Base-by-base conservation (phyloP, 2,329 filamentous ascomycete species). In the Microdochium paspali region DNA sequence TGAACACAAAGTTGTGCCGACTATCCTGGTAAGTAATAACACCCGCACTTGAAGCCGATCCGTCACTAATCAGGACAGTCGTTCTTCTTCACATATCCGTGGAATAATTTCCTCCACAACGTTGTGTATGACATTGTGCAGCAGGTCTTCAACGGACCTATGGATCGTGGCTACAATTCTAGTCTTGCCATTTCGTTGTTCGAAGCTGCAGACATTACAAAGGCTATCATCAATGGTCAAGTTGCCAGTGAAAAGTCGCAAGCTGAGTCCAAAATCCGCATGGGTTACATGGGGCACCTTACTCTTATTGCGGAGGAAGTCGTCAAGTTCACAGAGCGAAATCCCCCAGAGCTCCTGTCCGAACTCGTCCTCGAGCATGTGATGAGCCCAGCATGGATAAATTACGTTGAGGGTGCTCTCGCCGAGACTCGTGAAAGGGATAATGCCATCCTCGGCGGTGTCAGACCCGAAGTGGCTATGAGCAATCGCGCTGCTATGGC, bases 41-140 rank as follows among this genome's bases (percentile, higher is more conserved):
- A 32, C 39, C 39, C 10, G 24, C 21, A 10, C 32, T 31, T n/a
- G 20, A 9, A 10, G 10, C 48, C n/a, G n/a, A 18, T 24, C 44
- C 46, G 46, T 55, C 58, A 51, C 58, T 49, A 53, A 52, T 40
- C 24, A 26, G 25, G 49, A 10, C 54, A 94, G 89, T 87, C 90
- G 49, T 97, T 97, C 72, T 98, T 98, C 70, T 98, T 98, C 72
- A 82, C 85, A 50, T 98, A 97, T 60, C 91, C 93, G 1, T 98
- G 93, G 93, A 98, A 98, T 67, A 98, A 98, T 65, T 98, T 98
- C 62, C 77, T 98, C 42, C 93, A 98, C 68, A 98, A 98, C 61
- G 93, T 98, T 40, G 93, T 98, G 44, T 98, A 98, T 63, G 93
- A 98, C 64, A 90, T 98, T 60, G 88, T 98, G 40, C 93, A 98